Conservation (phyloP, 257 asterid genomes). For the Linderniella brevidens region DNA sequence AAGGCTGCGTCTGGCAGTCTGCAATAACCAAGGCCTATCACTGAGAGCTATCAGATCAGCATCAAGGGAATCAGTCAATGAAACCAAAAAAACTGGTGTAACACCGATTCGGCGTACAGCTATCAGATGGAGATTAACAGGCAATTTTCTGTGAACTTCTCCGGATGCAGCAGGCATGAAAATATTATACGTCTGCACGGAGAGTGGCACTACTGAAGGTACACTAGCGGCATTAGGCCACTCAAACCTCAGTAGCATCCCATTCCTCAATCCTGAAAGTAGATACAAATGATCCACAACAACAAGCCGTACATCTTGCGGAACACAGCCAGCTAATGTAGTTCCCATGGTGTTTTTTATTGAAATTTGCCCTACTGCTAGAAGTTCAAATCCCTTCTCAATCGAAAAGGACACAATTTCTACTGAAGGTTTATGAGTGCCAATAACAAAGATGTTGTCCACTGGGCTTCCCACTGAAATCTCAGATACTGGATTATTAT, state of each 20-base stretch:
- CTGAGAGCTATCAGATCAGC: constrained; percentile 89
- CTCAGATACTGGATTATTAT: constrained; percentile 15
- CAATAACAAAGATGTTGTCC: constrained; percentile 46
- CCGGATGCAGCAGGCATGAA: constrained; percentile 23
- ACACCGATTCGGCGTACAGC: constrained; percentile 95
- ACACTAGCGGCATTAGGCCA: constrained; percentile 53
- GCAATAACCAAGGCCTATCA: constrained; percentile 98
- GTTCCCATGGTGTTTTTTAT: constrained; percentile 64
- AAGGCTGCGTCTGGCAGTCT: constrained; percentile 92
- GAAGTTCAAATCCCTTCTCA: constrained; percentile 50
- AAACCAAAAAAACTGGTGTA: constrained; percentile 85
- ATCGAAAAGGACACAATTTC: constrained; percentile 59
- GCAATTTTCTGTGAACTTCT: constrained; percentile 25
- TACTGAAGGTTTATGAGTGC: constrained; percentile 94
- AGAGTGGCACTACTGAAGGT: constrained; percentile 18
- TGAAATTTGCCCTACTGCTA: constrained; percentile 63
- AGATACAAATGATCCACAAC: constrained; percentile 69
- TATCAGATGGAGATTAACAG: constrained; percentile 65
- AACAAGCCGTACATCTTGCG: constrained; percentile 90
- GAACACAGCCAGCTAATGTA: constrained; percentile 71
- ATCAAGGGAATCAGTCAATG: constrained; percentile 64
- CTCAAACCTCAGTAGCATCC: constrained; percentile 98
- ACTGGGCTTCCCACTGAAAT: constrained; percentile 21
- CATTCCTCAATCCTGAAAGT: constrained; percentile 90
- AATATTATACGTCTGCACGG: too few species aligned